Conservation (phyloP, 2,329 filamentous ascomycete species). For the Ophiostoma populinum region DNA sequence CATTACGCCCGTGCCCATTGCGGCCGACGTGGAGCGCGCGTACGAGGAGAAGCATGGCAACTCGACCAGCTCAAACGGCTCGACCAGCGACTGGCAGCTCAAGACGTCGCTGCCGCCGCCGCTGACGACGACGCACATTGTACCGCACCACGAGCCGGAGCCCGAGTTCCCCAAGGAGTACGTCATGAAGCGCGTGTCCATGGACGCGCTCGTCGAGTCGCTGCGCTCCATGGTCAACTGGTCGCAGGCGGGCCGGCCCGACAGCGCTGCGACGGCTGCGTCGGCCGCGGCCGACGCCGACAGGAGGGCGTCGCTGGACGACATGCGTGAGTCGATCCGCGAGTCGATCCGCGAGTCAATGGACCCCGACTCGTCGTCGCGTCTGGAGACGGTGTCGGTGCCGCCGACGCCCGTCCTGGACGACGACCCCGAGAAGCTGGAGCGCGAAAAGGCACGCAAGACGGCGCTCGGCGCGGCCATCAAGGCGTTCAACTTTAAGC, state of each 20-base stretch:
- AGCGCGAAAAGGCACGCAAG: conserved; percentile 86
- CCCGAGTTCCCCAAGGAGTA: conserved; percentile 74
- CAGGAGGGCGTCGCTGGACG: conserved; percentile 33
- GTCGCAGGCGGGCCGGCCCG: conserved; percentile 51
- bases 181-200: conserved; percentile 70
- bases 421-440: conserved; percentile 86
- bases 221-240: conserved; percentile 83
- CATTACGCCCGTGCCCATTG: conserved; percentile 60
- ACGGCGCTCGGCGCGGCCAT: conserved; percentile 82
- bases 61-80: conserved; percentile 32
- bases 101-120: conserved; percentile 74
- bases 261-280: conserved; percentile 24
- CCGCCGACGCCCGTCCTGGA: conserved; percentile 50
- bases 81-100: conserved; percentile 72
- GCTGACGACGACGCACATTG: conserved; percentile 62
- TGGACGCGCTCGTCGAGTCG: conserved; percentile 79
- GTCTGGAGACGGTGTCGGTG: conserved; percentile 38
- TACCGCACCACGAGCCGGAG: conserved; percentile 40
- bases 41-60: conserved; percentile 66
- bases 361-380: conserved; percentile 53
- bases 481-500: conserved; percentile 92
- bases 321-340: conserved; percentile 48
- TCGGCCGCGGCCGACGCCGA: conserved; percentile 27
- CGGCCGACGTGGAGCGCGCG: conserved; percentile 60
- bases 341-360: conserved; percentile 45